Base-by-base conservation (phyloP, 108 stramenopile genomes). In the Heterococcus sp. region DNA sequence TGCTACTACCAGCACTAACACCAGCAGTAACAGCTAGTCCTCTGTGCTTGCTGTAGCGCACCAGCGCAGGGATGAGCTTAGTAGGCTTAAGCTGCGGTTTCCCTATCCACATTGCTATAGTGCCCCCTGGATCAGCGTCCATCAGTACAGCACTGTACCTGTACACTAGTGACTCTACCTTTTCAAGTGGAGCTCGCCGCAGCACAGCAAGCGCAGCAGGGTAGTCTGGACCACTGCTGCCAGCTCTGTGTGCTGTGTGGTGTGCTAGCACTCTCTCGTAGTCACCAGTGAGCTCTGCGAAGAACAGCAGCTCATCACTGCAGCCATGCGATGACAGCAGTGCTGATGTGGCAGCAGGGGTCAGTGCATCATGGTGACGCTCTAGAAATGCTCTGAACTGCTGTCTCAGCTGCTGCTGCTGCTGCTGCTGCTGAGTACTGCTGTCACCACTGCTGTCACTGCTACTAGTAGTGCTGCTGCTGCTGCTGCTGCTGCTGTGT, bases 141-240 rank as follows among this genome's bases (percentile, higher is more conserved):
- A 83, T 83, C 26, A 83, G 74, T 26, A 66, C 37, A 27, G 73
- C 68, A 36, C 73, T 74, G 67, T 83, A 83, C 74, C 74, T 83
- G 73, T 83, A 75, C 39, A 83, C 65, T 70, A 83, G 39, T 2
- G 68, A 67, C 82, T 83, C 82, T 63, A 83, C 82, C 39, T 74
- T 74, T 63, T 83, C 82, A 33, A 75, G 74, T 1, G 74, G 73
- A 32, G 82, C 82, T 69, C 71, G 72, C 33, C 34, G 46, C 38
- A 83, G 40, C 4, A 74, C 74, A 2, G 37, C 74, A 35, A 83
- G 83, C 5, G 83, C 73, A 29, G 83, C 67, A 31, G 32, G 32
- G 35, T 75, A 75, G 34, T 83, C 83, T 30, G 65, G 31, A 1
- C 72, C 78, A 30, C 36, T 40, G n/a, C 33, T 33, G 64, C 58